Base-by-base conservation (phyloP, 768 basidiomycete species). In the Russula vinacea region DNA sequence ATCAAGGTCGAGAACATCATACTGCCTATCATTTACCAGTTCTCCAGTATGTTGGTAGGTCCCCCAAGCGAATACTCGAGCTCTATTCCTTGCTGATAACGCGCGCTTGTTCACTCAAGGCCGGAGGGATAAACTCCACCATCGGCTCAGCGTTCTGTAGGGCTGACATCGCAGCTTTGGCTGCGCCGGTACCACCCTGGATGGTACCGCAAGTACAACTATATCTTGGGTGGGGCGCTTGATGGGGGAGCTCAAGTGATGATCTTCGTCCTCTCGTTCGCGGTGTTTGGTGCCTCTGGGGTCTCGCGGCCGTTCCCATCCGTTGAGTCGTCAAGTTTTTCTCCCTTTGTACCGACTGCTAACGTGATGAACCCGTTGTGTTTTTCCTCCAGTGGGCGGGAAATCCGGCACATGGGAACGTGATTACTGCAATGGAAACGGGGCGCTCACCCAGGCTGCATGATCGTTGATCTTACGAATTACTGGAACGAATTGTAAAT, bases 121-220 rank as follows among this genome's bases (percentile, higher is more conserved):
- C 77, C 14, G 76, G 73, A n/a, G 86, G 86, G 19, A 79, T 84
- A 64, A 87, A 79, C 70, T 86, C 85, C 0, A 75, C 78, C 1
- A 67, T 80, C 56, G 76, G 77, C 2, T 80, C 80, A 78, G 84
- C 57, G 72, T 82, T 58, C 72, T 86, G 57, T 65, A 37, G 86
- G 80, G 40, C 69, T 88, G 62, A 65, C 80, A 42, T 87, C 87
- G 1, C 87, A 88, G 60, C 70, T 81, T 33, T 69, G 68, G 68
- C 24, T 67, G 33, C 58, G 68, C 22, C 56, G 57, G 37, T 64
- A 64, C 57, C 57, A 67, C 37, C 68, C 68, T 11, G 66, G 80
- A 16, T 90, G 86, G 87, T 89, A 86, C 73, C 80, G 81, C 69
- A 77, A 78, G 68, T 86, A 86, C 72, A 87, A 88, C 70, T 87